These are phyloP conservation scores for Zopfia rhizophila DNA, from an alignment of 2,329 filamentous ascomycete genomes.

Conservation along the genomic window DNA sequence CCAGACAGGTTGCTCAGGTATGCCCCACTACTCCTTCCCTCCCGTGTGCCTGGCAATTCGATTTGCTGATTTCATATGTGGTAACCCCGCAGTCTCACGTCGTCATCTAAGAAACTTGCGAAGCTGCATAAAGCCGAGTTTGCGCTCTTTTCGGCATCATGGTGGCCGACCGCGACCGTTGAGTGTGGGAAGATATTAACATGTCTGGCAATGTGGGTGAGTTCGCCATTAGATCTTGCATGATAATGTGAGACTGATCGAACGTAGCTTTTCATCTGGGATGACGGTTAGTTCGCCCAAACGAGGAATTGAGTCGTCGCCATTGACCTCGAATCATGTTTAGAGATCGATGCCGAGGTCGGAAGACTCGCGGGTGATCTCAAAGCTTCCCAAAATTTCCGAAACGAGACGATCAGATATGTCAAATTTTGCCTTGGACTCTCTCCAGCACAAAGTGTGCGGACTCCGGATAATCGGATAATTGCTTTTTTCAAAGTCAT, in stretches of 20 bases:
- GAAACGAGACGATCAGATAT: conserved; percentile 4
- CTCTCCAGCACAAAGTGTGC: too few relatives aligned
- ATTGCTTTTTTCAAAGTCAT: conserved; percentile 14
- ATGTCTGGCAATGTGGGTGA: conserved; percentile 8
- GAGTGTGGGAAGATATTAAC: conserved; percentile 7
- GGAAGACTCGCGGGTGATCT: conserved; percentile 7
- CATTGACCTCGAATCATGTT: too few relatives aligned
- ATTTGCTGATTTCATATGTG: too few relatives aligned
- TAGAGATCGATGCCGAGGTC: conserved; percentile 13
- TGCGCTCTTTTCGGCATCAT: conserved; percentile 6
- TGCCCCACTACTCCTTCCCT: not conserved
- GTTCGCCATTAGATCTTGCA: not conserved
- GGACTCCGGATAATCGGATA: conserved; percentile 8
- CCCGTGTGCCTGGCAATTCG: not conserved
- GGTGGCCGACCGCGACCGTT: conserved; percentile 11
- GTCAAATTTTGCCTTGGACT: conserved; percentile 4
- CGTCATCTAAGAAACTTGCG: conserved; percentile 9
- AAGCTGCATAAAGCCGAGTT: conserved; percentile 8
- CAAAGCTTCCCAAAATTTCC: conserved; percentile 8
- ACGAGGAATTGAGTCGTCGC: not conserved
- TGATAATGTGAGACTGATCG: conserved; percentile 1
- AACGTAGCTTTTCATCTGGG: conserved; percentile 9
- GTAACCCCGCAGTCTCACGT: conserved; percentile 8
- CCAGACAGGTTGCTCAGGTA: conserved; percentile 5
- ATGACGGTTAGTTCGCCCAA: conserved; percentile 4